phyloP scores from a whole-genome alignment of 1,284 basidiomycete genomes.

The Ustilago crameri region DNA sequence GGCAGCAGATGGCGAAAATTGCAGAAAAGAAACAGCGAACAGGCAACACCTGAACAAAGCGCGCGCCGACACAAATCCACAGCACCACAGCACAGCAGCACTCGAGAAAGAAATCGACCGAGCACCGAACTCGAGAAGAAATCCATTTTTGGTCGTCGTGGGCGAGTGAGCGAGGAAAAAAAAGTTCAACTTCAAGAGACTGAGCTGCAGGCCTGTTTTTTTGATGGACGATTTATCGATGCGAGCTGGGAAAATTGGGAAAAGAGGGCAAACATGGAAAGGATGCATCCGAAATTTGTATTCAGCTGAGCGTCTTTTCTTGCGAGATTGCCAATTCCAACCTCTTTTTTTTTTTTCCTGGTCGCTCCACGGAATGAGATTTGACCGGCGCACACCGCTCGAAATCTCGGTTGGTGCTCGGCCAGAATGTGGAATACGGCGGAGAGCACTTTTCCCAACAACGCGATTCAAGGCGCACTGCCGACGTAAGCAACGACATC shows the following conservation, averaged over 20 bases:
- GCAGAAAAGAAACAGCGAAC: neutral
- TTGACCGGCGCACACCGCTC: slow-evolving; percentile 4
- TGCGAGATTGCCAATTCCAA: neutral
- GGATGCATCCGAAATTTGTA: slow-evolving; percentile 5
- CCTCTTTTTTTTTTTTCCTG: too few relatives aligned
- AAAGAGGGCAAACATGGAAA: neutral
- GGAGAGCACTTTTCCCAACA: slow-evolving; percentile 1
- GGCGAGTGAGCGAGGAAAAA: too few relatives aligned
- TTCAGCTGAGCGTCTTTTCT: neutral
- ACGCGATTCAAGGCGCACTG: neutral
- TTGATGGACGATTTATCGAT: slow-evolving; percentile 10
- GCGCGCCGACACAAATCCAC: slow-evolving; percentile 5
- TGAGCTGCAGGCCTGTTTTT: slow-evolving; percentile 16
- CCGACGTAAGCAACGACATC: neutral
- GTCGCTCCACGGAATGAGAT: too few relatives aligned
- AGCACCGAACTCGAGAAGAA: slow-evolving; percentile 3
- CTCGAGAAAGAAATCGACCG: slow-evolving; percentile 1
- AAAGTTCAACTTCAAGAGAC: slow-evolving; percentile 2
- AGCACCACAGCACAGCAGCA: too few relatives aligned
- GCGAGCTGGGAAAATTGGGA: neutral
- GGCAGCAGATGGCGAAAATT: neutral
- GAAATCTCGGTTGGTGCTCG: too few relatives aligned
- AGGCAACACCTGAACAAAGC: slow-evolving; percentile 7
- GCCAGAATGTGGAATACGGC: too few relatives aligned
- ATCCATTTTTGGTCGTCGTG: neutral